Percentiles rank a stretch among this genome's conserved stretches.
These are phyloP conservation scores for Cymbopogon flexuosus DNA, from an alignment of 202 grass and related monocot species.

Conservation along the genomic window DNA sequence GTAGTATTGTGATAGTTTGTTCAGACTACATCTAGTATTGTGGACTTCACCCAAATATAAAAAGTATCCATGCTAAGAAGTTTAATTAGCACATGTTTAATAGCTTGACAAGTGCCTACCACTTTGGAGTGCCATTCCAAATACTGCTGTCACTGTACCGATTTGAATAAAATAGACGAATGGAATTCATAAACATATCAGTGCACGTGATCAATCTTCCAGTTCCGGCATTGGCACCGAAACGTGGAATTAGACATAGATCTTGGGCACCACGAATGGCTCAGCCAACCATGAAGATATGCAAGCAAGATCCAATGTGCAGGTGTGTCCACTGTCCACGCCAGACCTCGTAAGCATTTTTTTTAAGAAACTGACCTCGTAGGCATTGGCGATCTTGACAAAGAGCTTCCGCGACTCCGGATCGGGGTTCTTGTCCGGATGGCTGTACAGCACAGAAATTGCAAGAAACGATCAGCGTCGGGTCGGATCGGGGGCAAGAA, in stretches of 20 bases:
- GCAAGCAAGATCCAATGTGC: neutral
- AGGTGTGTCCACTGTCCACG: neutral
- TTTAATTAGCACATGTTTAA: neutral
- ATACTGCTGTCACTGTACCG: neutral
- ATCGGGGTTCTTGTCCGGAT: constrained; percentile 93
- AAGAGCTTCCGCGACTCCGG: constrained; percentile 85
- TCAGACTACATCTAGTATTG: neutral
- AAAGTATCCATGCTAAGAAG: neutral
- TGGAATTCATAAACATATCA: neutral
- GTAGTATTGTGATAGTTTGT: neutral
- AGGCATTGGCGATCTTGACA: constrained; percentile 89
- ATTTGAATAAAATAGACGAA: neutral
- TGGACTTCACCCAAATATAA: neutral
- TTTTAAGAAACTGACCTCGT: neutral
- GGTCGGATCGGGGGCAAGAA: constrained; percentile 7
- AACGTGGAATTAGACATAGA: neutral
- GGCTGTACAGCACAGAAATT: constrained; percentile 39
- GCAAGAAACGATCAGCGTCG: constrained; percentile 6
- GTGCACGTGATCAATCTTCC: neutral
- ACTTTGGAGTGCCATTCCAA: neutral
- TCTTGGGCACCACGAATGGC: neutral
- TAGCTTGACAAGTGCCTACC: constrained; percentile 1
- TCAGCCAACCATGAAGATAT: neutral
- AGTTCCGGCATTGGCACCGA: neutral
- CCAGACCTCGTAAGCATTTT: constrained; percentile 80